Percentiles rank a stretch among this genome's conserved stretches.
Conservation (phyloP, 2,329 filamentous ascomycete species). For the Sporothrix phasma region DNA sequence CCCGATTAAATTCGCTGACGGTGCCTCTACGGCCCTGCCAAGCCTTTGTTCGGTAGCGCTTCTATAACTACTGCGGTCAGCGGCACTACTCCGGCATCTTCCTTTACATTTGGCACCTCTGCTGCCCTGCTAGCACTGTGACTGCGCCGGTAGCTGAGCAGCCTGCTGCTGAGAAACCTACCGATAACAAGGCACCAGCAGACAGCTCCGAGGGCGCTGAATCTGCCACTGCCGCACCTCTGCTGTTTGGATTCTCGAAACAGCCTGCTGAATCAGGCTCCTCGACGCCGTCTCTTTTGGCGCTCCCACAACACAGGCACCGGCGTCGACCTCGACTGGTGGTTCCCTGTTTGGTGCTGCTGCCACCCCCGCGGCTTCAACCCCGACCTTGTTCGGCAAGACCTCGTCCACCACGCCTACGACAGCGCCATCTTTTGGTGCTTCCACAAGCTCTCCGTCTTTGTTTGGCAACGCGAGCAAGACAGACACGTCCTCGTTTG, state of each 20-base stretch:
- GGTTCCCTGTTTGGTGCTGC: not conserved
- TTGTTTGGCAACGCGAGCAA: conserved; percentile 33
- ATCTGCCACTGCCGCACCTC: not conserved
- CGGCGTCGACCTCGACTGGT: not conserved
- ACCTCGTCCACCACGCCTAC: not conserved
- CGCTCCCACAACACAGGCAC: not conserved
- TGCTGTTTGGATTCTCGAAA: conserved; percentile 3
- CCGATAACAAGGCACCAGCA: not conserved
- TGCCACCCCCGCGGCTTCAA: not conserved
- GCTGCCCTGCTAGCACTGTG: conserved; percentile 1
- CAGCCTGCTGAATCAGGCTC: conserved; percentile 10
- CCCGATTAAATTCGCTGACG: conserved; percentile 44
- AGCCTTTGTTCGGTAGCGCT: conserved; percentile 16
- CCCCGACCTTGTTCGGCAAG: conserved; percentile 5
- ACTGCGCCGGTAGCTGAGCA: not conserved
- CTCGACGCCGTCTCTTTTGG: conserved; percentile 13
- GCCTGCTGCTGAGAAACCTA: not conserved
- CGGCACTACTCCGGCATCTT: not conserved
- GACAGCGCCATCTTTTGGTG: not conserved
- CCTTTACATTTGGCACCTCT: conserved; percentile 13
- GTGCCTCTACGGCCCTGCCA: conserved; percentile 14
- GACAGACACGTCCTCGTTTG: not conserved
- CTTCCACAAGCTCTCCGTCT: conserved; percentile 7
- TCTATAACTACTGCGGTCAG: not conserved
- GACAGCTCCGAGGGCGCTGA: not conserved